Conservation (phyloP, 129 eudicot genomes). For the Flaveria trinervia region DNA sequence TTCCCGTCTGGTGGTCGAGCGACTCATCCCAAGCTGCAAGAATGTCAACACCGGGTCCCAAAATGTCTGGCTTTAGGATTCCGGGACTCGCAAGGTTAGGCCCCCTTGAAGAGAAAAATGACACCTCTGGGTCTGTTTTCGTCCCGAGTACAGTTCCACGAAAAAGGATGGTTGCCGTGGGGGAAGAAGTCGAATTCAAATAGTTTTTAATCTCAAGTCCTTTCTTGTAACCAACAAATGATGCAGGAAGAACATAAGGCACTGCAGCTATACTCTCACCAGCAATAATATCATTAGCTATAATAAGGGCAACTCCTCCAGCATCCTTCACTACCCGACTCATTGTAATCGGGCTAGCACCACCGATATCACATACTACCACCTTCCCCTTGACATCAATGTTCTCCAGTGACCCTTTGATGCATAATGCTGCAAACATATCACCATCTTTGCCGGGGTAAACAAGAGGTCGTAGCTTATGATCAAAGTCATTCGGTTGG, state of each 20-base stretch:
- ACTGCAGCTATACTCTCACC: slow-evolving; percentile 35
- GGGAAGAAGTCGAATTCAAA: slow-evolving; percentile 42
- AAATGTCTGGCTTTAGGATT: slow-evolving; percentile 56
- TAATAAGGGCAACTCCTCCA: slow-evolving; percentile 49
- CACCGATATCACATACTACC: slow-evolving; percentile 8
- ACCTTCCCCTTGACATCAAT: slow-evolving; percentile 4
- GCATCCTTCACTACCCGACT: slow-evolving; percentile 45
- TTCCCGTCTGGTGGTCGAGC: slow-evolving; percentile 27
- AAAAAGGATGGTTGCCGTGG: slow-evolving; percentile 43
- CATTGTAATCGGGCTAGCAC: neutral
- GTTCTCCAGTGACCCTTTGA: slow-evolving; percentile 30
- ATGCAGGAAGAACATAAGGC: slow-evolving; percentile 50
- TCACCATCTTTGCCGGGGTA: slow-evolving; percentile 29
- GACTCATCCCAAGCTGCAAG: slow-evolving; percentile 62
- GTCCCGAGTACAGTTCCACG: slow-evolving; percentile 39
- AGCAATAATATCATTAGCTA: too few species aligned
- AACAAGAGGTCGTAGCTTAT: slow-evolving; percentile 42
- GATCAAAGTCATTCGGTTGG: slow-evolving; percentile 43
- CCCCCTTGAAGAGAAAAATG: slow-evolving; percentile 59
- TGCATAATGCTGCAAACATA: slow-evolving; percentile 25
- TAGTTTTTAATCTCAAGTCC: slow-evolving; percentile 34
- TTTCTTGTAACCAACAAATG: slow-evolving; percentile 41
- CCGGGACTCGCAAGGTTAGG: slow-evolving; percentile 50
- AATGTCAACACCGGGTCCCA: slow-evolving; percentile 58
- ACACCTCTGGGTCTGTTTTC: slow-evolving; percentile 41